Evolutionary conservation across 257 asterid genomes (phyloP).

Genomic region (Nicotiana undulata): DNA sequence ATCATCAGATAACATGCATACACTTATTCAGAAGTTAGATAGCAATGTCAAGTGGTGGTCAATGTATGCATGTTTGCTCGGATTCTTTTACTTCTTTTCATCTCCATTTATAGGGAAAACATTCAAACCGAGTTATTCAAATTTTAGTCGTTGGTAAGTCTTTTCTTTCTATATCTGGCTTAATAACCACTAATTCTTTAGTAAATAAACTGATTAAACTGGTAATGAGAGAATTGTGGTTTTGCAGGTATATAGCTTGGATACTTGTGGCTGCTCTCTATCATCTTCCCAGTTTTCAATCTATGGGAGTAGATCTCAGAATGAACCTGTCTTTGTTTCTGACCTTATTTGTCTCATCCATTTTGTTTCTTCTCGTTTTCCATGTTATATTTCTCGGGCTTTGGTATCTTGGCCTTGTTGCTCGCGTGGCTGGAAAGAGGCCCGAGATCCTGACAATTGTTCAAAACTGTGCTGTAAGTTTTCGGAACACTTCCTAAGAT

Average conservation of each 20-base stretch:
- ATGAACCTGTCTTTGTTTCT: slow-evolving; percentile 92
- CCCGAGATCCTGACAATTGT: slow-evolving; percentile 79
- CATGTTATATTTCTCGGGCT: slow-evolving; percentile 87
- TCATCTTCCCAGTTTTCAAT: slow-evolving; percentile 98
- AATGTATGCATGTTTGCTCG: slow-evolving; percentile 94
- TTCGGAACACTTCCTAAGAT: slow-evolving; percentile 14
- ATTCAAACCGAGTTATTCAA: slow-evolving; percentile 92
- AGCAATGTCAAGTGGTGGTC: slow-evolving; percentile 99
- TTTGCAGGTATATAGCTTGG: slow-evolving; percentile 89
- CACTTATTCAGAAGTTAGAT: slow-evolving; percentile 94
- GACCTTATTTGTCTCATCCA: slow-evolving; percentile 76
- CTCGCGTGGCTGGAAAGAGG: slow-evolving; percentile 94
- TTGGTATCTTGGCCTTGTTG: slow-evolving; percentile 92
- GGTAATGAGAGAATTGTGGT: slow-evolving; percentile 8
- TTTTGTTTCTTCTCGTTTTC: slow-evolving; percentile 83
- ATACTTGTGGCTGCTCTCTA: slow-evolving; percentile 85
- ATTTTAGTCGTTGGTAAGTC: slow-evolving; percentile 89
- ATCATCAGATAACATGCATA: slow-evolving; percentile 92
- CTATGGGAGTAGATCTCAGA: slow-evolving; percentile 98
- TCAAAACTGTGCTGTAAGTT: slow-evolving; percentile 93
- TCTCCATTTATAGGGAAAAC: slow-evolving; percentile 96
- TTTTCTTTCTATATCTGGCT: neutral
- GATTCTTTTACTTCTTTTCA: slow-evolving; percentile 97
- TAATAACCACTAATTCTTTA: neutral
- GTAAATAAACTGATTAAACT: neutral